Evolutionary conservation across 352 stramenopile species (phyloP), one percentile per base, ranked within the genome.

Genomic region (Halophytophthora polymorphica): DNA sequence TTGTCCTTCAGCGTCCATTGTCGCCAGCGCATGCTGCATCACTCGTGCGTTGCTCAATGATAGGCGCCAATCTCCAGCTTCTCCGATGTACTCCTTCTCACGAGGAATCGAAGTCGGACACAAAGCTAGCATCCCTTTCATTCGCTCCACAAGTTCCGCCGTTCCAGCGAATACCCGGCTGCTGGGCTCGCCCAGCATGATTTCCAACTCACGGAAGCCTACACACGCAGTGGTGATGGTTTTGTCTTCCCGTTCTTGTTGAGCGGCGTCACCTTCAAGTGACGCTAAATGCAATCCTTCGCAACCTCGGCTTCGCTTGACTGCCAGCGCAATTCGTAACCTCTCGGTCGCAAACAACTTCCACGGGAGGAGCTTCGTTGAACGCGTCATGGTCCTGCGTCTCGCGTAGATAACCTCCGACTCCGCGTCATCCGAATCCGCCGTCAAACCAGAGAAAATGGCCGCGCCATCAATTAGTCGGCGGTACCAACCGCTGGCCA

Each of bases 271-370:
- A 1, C 39, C 31, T 2, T 28, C 12, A 1, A 69, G 18, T n/a
- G 40, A 53, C 18, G 46, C 52, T 33, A 61, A 1, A 12, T 22
- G 58, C 15, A 64, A 3, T 1, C 38, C 47, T 53, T 61, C 55
- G 17, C 13, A 29, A 1, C 28, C 39, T n/a, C 45, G 36, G 50
- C 23, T 61, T 6, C 43, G 50, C 33, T 66, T 71, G n/a, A 74
- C 55, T 23, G 19, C 36, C 43, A 64, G 64, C 3, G 73, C 61
- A 3, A 67, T 56, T 43, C 81, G 64, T 29, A 87, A 63, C 2
- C 72, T 56, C 29, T 86, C 63, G 3, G 71, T 69, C 0, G 79
- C 76, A 12, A 71, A 71, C 28, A 81, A 51, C 17, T 88, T 90
- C 79, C 79, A 90, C 3, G 67, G 56, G 1, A 90, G 50, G 23